Conservation (phyloP, 2,329 filamentous ascomycete genomes). For the Apiospora arundinis region DNA sequence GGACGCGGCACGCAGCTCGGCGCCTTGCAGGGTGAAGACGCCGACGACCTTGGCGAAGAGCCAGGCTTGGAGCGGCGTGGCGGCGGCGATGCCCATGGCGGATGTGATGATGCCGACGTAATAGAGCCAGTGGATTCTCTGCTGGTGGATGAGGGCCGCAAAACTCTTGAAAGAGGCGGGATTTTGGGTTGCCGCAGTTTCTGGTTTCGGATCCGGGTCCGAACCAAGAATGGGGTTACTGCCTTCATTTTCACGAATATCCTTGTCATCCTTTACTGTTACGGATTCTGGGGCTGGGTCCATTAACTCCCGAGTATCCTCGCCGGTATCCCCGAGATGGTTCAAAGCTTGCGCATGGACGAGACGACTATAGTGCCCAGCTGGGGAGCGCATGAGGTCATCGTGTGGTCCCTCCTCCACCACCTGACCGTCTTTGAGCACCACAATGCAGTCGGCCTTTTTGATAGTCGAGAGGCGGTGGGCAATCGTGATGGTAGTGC, state of each 20-base stretch:
- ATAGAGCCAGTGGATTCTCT: constrained; percentile 49
- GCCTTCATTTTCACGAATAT: background rate
- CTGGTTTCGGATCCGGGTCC: constrained; percentile 38
- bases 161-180: background rate
- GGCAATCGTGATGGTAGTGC: constrained; percentile 61
- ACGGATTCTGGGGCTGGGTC: no score
- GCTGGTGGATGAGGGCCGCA: constrained; percentile 41
- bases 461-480: constrained; percentile 38
- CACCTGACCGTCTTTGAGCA: constrained; percentile 59
- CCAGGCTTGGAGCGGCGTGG: constrained; percentile 56
- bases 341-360: constrained; percentile 30
- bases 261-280: fast-evolving
- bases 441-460: constrained; percentile 60
- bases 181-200: constrained; percentile 27
- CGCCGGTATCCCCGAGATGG: background rate
- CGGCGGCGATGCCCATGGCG: constrained; percentile 47
- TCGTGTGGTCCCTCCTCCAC: constrained; percentile 60
- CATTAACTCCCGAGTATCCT: background rate
- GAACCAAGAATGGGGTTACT: constrained; percentile 19
- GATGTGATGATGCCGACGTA: constrained; percentile 55
- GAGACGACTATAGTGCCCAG: constrained; percentile 59
- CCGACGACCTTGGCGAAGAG: constrained; percentile 58
- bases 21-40: constrained; percentile 46
- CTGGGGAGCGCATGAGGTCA: constrained; percentile 72
- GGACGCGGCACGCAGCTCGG: constrained; percentile 41